Evolutionary conservation across 768 basidiomycete species (phyloP).

Genomic region (Tylopilus intermedius): DNA sequence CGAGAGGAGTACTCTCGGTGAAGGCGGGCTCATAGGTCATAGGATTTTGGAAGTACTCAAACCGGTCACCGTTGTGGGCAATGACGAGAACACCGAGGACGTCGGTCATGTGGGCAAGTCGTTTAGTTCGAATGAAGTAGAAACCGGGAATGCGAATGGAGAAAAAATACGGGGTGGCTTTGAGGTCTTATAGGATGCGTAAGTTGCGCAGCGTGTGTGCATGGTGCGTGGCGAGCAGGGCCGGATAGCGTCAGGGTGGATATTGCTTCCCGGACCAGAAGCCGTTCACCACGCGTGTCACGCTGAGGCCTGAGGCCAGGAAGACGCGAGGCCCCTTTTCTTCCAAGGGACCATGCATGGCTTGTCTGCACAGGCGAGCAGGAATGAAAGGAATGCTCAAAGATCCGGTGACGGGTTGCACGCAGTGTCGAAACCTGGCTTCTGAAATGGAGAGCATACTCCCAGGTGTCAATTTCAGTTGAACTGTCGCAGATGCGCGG

Average conservation of each 20-base stretch:
- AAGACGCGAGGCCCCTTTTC: conserved; percentile 31
- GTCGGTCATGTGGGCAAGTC: conserved; percentile 32
- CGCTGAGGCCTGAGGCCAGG: conserved; percentile 25
- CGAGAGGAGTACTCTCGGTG: conserved; percentile 71
- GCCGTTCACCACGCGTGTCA: conserved; percentile 21
- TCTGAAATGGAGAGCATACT: conserved; percentile 13
- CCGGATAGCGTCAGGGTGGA: conserved; percentile 24
- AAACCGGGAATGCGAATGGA: conserved; percentile 17
- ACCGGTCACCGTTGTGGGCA: conserved; percentile 74
- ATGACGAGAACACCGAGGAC: conserved; percentile 76
- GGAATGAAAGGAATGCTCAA: conserved; percentile 26
- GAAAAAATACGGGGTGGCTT: conserved; percentile 3
- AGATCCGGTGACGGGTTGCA: conserved; percentile 16
- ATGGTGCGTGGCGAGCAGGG: conserved; percentile 24
- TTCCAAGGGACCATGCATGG: conserved; percentile 25
- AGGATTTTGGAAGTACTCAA: conserved; percentile 67
- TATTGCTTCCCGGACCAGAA: conserved; percentile 15
- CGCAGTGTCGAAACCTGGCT: conserved; percentile 5
- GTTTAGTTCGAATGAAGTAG: conserved; percentile 13
- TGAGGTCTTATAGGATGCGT: conserved; percentile 23
- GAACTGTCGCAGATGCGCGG: conserved; percentile 5
- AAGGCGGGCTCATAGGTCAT: conserved; percentile 55
- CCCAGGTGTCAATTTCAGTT: conserved; percentile 1
- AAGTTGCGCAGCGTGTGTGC: conserved; percentile 25
- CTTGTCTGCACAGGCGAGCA: conserved; percentile 26